Evolutionary conservation across 345 rosid species (phyloP), one percentile per base, ranked within the genome.

Genomic region (Combretum micranthum): DNA sequence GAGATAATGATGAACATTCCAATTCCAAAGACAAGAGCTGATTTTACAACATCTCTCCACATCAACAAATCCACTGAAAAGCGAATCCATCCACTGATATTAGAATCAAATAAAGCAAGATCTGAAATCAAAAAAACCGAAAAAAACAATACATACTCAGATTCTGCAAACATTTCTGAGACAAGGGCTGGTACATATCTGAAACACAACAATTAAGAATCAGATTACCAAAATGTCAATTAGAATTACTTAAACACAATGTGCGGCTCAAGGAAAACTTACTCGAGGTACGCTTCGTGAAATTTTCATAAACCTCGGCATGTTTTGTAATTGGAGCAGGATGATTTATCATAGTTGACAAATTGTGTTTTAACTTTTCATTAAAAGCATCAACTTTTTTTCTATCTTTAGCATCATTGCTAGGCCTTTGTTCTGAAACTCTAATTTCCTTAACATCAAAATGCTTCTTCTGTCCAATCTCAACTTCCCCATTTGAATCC

Each of bases 41-140:
- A 85, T 69, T 79, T 85, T 39, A 86, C 75, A 47, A 61, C 74
- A 56, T 93, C 95, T 72, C 85, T 89, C 99, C 99, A 93, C 96
- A 93, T 83, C 49, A 87, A 88, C 50, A 93, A 67, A 77, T 93
- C 99, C 80, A 80, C 99, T 93, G 85, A 53, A 64, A 50, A 68
- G 18, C 54, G 26, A 51, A 19, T 42, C 3, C 37, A 37, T 2
- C 46, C 22, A 42, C 17, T 3, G 45, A 51, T 39, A 13, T 5
- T 5, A 6, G 44, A 44, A 17, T 7, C 17, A 59, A 17, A 47
- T 22, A 58, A 15, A n/a, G 3, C 60, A 20, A 4, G 22, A 51
- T 18, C 15, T 12, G 55, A 11, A 56, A n/a, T 14, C 44, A 12
- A 19, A 44, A 44, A 14, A 1, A 60, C 45, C 55, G 18, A 44